Base-by-base conservation (phyloP, 1,284 basidiomycete species). In the Pseudozyma pruni region DNA sequence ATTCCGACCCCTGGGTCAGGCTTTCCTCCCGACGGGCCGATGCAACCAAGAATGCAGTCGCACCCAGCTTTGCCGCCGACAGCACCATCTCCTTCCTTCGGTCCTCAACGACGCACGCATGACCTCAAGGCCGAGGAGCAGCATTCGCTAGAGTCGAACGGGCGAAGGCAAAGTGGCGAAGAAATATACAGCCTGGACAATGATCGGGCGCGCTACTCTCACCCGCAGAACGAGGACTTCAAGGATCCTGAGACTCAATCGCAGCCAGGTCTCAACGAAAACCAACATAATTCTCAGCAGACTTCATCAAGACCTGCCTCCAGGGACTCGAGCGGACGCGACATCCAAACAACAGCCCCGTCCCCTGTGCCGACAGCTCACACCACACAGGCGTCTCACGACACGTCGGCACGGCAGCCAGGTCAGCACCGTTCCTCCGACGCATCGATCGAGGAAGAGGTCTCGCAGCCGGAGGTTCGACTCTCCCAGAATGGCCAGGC, bases 11-110 rank as follows among this genome's bases (percentile, higher is more conserved):
- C 64, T 9, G 53, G 50, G 8, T 56, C 58, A 40, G 41, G 25
- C 16, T 23, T 50, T 34, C 58, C 39, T 8, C 6, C 46, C 10
- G 40, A 38, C 13, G 45, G 27, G 33, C 10, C 32, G 16, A 40
- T n/a, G 9, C 50, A 35, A 5, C 43, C 54, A n/a, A 37, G 44
- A 19, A 41, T 39, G 32, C 50, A 58, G 6, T 27, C 41, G n/a
- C 59, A 35, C n/a, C 51, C 51, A 11, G 50, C 59, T n/a, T n/a
- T 62, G 38, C 55, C 55, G 19, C 45, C 45, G 1, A 44, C 46
- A 38, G 50, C 54, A 1, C 19, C 22, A 2, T 57, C 50, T 16
- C 50, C 61, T 2, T 54, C 66, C 19, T 48, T 57, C 19, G 58
- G 44, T 16, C 64, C 54, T 7, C 64, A 68, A 20, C 59, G 44